Percentiles rank a stretch among this genome's conserved stretches.
phyloP scores from a whole-genome alignment of 768 basidiomycete species.

The Gelatoporia subvermispora region DNA sequence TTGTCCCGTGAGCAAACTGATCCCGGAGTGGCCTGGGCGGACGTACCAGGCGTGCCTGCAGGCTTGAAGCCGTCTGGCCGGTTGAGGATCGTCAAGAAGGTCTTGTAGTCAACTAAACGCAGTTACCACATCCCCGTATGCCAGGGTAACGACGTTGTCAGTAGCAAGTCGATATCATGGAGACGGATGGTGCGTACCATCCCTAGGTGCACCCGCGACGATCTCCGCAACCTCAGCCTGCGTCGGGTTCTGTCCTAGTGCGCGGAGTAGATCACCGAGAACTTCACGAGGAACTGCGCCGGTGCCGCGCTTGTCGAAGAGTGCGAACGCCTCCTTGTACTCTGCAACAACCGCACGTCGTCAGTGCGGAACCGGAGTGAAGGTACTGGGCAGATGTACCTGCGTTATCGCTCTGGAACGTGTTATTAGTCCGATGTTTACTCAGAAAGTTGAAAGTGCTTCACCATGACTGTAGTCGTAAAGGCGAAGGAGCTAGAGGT shows the following conservation, averaged over 20 bases:
- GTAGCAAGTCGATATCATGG: not conserved
- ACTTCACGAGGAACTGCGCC: slow-evolving; percentile 85
- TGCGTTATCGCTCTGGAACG: slow-evolving; percentile 46
- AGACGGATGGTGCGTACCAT: slow-evolving; percentile 45
- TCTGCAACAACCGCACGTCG: slow-evolving; percentile 40
- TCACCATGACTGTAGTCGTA: too few relatives aligned
- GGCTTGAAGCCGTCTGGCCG: slow-evolving; percentile 97
- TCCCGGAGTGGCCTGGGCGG: not conserved
- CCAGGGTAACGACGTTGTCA: not conserved
- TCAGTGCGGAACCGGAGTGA: slow-evolving; percentile 1
- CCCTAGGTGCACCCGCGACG: slow-evolving; percentile 63
- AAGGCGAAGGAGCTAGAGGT: too few relatives aligned
- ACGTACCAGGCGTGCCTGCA: slow-evolving; percentile 86
- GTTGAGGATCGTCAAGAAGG: slow-evolving; percentile 88
- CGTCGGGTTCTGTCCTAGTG: slow-evolving; percentile 98
- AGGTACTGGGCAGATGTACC: slow-evolving; percentile 22
- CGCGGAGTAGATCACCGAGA: slow-evolving; percentile 88
- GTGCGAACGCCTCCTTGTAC: slow-evolving; percentile 95
- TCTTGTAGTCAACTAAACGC: slow-evolving; percentile 79
- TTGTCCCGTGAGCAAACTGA: not conserved
- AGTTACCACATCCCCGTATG: not conserved
- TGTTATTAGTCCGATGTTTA: too few relatives aligned
- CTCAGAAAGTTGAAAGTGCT: not conserved
- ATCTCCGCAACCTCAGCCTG: slow-evolving; percentile 94
- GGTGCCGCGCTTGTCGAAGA: slow-evolving; percentile 96